These are phyloP conservation scores for Epichloe gansuensis DNA, from an alignment of 2,329 filamentous ascomycete species.

Conservation along the genomic window DNA sequence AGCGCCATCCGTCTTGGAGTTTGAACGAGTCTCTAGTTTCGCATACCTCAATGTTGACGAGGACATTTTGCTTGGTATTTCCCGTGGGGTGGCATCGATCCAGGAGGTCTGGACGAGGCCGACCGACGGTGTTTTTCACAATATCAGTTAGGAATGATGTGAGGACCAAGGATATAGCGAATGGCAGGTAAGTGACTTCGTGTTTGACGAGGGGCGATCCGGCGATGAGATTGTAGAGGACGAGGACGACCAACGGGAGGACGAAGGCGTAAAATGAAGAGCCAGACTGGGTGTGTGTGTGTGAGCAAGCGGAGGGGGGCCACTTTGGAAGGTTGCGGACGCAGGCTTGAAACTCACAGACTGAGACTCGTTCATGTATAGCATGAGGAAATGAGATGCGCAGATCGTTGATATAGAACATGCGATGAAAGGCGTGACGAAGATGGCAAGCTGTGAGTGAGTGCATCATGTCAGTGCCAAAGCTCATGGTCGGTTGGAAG, in stretches of 20 bases:
- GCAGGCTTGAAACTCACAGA: conserved; percentile 38
- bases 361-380: conserved; percentile 66
- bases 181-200: conserved; percentile 73
- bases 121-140: conserved; percentile 76
- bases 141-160: conserved; percentile 77
- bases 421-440: conserved; percentile 74
- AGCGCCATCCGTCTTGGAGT: conserved; percentile 73
- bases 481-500: not conserved
- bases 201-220: conserved; percentile 61
- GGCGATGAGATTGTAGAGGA: conserved; percentile 49
- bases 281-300: conserved; percentile 37
- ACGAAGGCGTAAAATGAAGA: conserved; percentile 66
- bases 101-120: conserved; percentile 50
- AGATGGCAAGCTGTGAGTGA: conserved; percentile 15
- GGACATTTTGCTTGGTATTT: conserved; percentile 32
- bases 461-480: conserved; percentile 4
- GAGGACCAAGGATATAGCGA: conserved; percentile 63
- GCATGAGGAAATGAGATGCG: conserved; percentile 80
- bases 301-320: no score
- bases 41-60: conserved; percentile 58
- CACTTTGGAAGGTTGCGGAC: no score
- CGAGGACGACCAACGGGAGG: conserved; percentile 54
- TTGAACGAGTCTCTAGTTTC: conserved; percentile 55
- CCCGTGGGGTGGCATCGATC: conserved; percentile 65
- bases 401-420: conserved; percentile 82